Percentiles rank a stretch among this genome's conserved stretches.
phyloP scores from a whole-genome alignment of 1,284 basidiomycete genomes.

The Tilletia walkeri region DNA sequence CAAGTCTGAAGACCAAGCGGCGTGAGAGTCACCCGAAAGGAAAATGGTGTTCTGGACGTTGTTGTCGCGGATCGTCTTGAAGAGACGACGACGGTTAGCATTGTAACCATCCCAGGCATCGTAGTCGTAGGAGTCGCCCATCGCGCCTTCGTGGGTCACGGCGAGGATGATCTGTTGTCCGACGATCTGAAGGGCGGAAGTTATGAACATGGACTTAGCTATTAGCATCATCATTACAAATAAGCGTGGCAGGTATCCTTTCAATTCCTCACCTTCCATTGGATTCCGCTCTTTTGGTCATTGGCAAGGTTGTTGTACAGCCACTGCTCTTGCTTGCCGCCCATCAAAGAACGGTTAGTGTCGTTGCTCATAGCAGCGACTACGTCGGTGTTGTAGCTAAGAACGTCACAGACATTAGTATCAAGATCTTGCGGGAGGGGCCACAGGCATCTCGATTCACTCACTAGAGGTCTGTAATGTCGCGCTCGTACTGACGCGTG shows the following conservation, averaged over 20 bases:
- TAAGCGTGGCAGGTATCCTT: neutral
- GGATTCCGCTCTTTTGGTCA: conserved; percentile 60
- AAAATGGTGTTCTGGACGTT: conserved; percentile 61
- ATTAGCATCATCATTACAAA: neutral
- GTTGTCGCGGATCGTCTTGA: conserved; percentile 61
- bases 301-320: conserved; percentile 61
- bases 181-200: conserved; percentile 40
- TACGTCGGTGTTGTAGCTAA: conserved; percentile 61
- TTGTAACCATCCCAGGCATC: conserved; percentile 70
- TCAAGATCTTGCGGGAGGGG: neutral
- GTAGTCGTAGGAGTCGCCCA: conserved; percentile 61
- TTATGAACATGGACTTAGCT: too few species aligned
- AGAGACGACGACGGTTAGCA: conserved; percentile 64
- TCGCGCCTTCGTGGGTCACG: conserved; percentile 24
- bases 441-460: neutral
- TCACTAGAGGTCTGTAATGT: conserved; percentile 64
- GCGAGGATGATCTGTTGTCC: conserved; percentile 58
- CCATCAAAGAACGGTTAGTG: conserved; percentile 59
- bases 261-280: conserved; percentile 61
- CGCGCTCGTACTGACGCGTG: conserved; percentile 67
- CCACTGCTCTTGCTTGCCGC: conserved; percentile 66
- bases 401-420: neutral
- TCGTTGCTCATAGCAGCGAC: conserved; percentile 36
- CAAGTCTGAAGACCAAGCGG: conserved; percentile 60
- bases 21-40: conserved; percentile 68